A percentile compares a stretch with the other conserved stretches of the same genome.
These are phyloP conservation scores for Claviceps digitariae DNA, from an alignment of 2,329 filamentous ascomycete genomes.

Conservation along the genomic window DNA sequence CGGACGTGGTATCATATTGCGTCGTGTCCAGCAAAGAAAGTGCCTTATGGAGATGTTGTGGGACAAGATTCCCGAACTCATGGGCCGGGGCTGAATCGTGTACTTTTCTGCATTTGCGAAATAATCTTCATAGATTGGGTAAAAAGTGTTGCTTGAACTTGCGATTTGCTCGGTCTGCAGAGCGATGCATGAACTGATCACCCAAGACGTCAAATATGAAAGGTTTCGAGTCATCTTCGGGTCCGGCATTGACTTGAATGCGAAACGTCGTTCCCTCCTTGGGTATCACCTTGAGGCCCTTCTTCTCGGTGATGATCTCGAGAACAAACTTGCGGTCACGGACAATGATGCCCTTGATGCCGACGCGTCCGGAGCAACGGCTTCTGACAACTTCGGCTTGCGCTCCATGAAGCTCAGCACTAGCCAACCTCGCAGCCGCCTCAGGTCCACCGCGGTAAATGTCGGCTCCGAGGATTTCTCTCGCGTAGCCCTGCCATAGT, in stretches of 20 bases:
- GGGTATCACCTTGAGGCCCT: constrained; percentile 65
- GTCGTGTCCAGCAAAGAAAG: not conserved
- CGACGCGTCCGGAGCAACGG: constrained; percentile 67
- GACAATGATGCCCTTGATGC: constrained; percentile 73
- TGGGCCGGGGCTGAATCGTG: not conserved
- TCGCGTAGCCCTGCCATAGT: constrained; percentile 77
- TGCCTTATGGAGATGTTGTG: not conserved
- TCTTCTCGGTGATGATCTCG: constrained; percentile 61
- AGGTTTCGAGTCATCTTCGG: constrained; percentile 10
- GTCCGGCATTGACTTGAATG: constrained; percentile 46
- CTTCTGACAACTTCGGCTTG: constrained; percentile 71
- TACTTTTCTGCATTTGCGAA: not conserved
- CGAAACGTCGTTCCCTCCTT: constrained; percentile 85
- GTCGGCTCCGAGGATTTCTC: constrained; percentile 59
- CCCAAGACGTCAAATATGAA: constrained; percentile 79
- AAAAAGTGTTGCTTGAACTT: constrained; percentile 85
- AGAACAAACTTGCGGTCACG: constrained; percentile 79
- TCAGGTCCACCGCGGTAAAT: constrained; percentile 39
- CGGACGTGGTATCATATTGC: not conserved
- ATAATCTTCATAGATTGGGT: constrained; percentile 1
- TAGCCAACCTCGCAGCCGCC: constrained; percentile 62
- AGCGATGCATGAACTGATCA: constrained; percentile 70
- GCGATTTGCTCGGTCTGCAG: constrained; percentile 73
- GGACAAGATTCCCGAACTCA: not conserved
- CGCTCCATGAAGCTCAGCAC: constrained; percentile 86